These are phyloP conservation scores for Aspergillus calidoustus DNA, from an alignment of 2,329 filamentous ascomycete genomes.

Conservation along the genomic window DNA sequence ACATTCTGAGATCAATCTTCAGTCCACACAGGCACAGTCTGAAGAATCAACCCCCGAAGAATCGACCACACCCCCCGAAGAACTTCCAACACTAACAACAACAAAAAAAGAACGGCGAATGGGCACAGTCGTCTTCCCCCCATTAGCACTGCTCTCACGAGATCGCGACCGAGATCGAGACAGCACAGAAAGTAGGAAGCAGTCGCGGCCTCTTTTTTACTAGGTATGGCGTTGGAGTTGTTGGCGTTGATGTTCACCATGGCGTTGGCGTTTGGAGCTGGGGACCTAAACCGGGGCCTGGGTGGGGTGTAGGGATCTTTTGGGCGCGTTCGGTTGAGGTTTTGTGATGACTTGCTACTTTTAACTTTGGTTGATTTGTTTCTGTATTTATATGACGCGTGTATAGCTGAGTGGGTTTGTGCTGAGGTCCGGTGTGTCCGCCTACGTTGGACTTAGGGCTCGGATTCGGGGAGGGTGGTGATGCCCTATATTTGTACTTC, in stretches of 20 bases:
- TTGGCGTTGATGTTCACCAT: constrained; percentile 16
- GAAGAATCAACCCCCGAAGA: neutral
- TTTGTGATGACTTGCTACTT: neutral
- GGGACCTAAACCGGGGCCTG: neutral
- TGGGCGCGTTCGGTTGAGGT: neutral
- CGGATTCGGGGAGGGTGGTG: too few species aligned
- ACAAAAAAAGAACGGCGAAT: constrained; percentile 22
- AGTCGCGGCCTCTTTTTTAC: constrained; percentile 26
- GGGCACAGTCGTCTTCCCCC: constrained; percentile 19
- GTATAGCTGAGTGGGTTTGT: neutral
- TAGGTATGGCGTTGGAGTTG: constrained; percentile 25
- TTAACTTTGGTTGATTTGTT: neutral
- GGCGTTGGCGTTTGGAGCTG: neutral
- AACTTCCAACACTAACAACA: neutral
- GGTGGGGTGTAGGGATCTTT: neutral
- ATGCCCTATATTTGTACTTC: neutral
- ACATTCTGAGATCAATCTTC: neutral
- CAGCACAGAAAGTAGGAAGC: neutral
- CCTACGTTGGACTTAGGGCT: neutral
- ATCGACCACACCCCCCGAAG: neutral
- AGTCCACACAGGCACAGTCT: neutral
- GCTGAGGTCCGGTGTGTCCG: neutral
- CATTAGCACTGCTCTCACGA: neutral
- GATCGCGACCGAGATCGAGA: neutral
- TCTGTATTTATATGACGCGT: neutral